These are phyloP conservation scores for Parmelia sp. DNA, from an alignment of 495 filamentous ascomycete species.

Conservation along the genomic window DNA sequence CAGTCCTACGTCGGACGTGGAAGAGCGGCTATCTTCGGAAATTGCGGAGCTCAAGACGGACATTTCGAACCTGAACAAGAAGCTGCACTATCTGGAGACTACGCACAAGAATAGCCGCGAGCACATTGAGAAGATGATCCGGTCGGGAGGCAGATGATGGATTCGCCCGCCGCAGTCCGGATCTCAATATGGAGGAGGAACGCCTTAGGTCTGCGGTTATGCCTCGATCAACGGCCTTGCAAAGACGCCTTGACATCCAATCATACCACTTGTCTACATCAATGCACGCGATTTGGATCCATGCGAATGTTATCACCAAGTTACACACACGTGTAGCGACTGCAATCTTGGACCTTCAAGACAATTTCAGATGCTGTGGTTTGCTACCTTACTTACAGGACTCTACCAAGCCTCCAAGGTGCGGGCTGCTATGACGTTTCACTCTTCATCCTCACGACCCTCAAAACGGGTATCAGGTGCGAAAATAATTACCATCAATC, in stretches of 20 bases:
- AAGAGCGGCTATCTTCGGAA: conserved; percentile 70
- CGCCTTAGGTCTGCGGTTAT: background rate
- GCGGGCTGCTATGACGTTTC: background rate
- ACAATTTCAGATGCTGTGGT: too few species aligned
- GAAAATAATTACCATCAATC: background rate
- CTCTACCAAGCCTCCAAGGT: background rate
- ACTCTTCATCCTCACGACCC: background rate
- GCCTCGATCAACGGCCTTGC: background rate
- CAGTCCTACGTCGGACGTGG: conserved; percentile 62
- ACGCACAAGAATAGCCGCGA: conserved; percentile 88
- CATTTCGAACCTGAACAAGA: conserved; percentile 74
- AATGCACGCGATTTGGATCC: background rate
- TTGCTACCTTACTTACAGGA: background rate
- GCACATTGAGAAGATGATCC: conserved; percentile 80
- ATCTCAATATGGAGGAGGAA: background rate
- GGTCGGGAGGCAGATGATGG: conserved; percentile 35
- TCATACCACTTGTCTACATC: background rate
- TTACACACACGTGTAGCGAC: background rate
- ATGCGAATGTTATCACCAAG: background rate
- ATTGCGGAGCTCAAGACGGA: conserved; percentile 69
- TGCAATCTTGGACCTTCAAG: too few species aligned
- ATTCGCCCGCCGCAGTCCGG: too few species aligned
- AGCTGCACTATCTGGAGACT: conserved; percentile 87
- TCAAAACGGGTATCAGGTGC: background rate
- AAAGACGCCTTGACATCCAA: background rate